phyloP scores from a whole-genome alignment of 1,139 yeast genomes.

The Yamadazyma diddensiae region DNA sequence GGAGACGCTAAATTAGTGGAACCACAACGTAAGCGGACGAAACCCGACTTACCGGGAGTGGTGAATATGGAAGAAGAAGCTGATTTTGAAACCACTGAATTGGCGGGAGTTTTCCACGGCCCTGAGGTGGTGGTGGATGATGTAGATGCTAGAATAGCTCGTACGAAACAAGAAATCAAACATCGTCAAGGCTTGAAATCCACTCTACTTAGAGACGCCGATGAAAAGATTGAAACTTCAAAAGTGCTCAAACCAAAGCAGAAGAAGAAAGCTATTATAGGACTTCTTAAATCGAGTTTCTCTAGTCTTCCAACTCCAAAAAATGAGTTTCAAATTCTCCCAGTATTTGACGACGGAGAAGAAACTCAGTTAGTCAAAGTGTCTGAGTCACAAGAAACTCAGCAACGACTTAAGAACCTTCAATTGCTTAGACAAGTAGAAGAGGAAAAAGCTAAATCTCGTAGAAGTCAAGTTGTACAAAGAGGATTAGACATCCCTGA shows the following conservation, averaged over 20 bases:
- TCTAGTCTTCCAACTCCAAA: conserved; percentile 29
- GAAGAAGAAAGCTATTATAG: conserved; percentile 14
- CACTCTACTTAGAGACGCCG: conserved; percentile 14
- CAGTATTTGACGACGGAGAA: conserved; percentile 25
- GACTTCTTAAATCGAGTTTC: conserved; percentile 18
- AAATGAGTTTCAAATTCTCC: conserved; percentile 23
- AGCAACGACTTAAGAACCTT: conserved; percentile 21
- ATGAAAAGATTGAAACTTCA: background rate
- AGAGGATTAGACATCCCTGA: conserved; percentile 50
- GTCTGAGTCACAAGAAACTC: conserved; percentile 17
- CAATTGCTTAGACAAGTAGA: conserved; percentile 26
- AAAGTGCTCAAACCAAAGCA: conserved; percentile 11
- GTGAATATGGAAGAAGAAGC: conserved; percentile 3
- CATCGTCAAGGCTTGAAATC: conserved; percentile 16
- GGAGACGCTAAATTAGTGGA: conserved; percentile 36
- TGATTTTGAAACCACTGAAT: conserved; percentile 10
- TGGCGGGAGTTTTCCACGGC: conserved; percentile 13
- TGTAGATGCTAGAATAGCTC: conserved; percentile 29
- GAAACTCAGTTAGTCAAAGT: conserved; percentile 14
- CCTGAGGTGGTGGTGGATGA: conserved; percentile 12
- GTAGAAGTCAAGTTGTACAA: conserved; percentile 52
- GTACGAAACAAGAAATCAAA: conserved; percentile 23
- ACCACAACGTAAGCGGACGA: conserved; percentile 44
- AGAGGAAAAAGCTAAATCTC: conserved; percentile 25
- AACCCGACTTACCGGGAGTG: conserved; percentile 45